These are phyloP conservation scores for Sporothrix globosa DNA, from an alignment of 2,329 filamentous ascomycete genomes.

Conservation along the genomic window DNA sequence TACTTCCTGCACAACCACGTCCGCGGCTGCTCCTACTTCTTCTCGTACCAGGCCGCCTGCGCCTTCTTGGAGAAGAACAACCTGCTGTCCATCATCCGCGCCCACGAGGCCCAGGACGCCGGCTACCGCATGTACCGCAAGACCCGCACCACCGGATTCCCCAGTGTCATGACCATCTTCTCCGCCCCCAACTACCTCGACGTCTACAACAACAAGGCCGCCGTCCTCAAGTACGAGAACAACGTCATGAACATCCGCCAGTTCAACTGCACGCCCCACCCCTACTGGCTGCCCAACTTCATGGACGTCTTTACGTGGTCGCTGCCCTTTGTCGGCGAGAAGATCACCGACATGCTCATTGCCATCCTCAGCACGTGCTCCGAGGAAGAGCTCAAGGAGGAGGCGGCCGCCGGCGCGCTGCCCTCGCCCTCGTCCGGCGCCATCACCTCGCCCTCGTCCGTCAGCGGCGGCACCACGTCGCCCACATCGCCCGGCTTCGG, in stretches of 20 bases:
- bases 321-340: conserved; percentile 95
- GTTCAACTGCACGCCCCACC: conserved; percentile 99
- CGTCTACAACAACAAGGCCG: conserved; percentile 99
- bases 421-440: conserved; percentile 76
- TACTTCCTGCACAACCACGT: conserved; percentile 99
- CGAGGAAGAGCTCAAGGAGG: conserved; percentile 95
- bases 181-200: conserved; percentile 98
- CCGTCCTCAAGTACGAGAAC: conserved; percentile 98
- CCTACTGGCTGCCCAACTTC: conserved; percentile 99
- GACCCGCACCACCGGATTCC: conserved; percentile 95
- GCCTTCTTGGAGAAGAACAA: conserved; percentile 99
- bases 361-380: conserved; percentile 97
- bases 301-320: conserved; percentile 99
- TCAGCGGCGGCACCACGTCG: conserved; percentile 20
- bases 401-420: conserved; percentile 71
- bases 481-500: conserved; percentile 42
- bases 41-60: conserved; percentile 96
- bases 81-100: conserved; percentile 91
- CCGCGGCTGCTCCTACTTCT: conserved; percentile 98
- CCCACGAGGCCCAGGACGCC: conserved; percentile 97
- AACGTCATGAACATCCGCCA: conserved; percentile 99
- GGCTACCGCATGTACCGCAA: conserved; percentile 99
- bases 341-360: conserved; percentile 99
- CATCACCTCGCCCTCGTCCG: conserved; percentile 49
- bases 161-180: conserved; percentile 99